Percentiles rank a stretch among this genome's conserved stretches.
Conservation (phyloP, 2,329 filamentous ascomycete genomes). For the Aureobasidium sp. region DNA sequence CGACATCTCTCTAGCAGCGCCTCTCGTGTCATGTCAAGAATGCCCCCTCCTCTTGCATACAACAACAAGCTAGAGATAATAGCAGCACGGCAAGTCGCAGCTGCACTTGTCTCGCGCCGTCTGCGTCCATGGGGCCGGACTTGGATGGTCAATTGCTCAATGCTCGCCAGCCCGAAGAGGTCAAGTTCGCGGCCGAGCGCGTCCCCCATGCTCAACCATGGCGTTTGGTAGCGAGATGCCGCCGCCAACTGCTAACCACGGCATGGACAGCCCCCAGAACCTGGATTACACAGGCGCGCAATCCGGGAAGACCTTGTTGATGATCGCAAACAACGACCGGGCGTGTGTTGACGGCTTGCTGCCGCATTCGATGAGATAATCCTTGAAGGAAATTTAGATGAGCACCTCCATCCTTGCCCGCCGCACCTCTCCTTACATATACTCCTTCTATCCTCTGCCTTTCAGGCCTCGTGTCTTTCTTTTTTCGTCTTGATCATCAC, state of each 20-base stretch:
- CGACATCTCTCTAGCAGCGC: neutral
- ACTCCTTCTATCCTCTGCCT: conserved; percentile 1
- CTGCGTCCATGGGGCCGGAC: neutral
- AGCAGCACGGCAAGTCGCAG: neutral
- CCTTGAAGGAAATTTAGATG: conserved; percentile 5
- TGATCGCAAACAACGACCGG: conserved; percentile 11
- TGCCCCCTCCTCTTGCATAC: conserved; percentile 5
- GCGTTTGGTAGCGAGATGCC: conserved; percentile 10
- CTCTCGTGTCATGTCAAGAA: neutral
- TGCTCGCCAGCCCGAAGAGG: conserved; percentile 3
- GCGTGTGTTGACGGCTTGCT: conserved; percentile 5
- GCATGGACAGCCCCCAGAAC: conserved; percentile 9
- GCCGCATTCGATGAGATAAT: conserved; percentile 2
- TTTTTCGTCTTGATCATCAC: conserved; percentile 6
- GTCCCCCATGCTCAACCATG: conserved; percentile 7
- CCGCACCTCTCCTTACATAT: conserved; percentile 7
- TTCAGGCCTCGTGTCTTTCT: neutral
- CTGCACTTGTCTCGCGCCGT: conserved; percentile 5
- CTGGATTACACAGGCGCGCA: conserved; percentile 10
- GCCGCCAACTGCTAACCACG: conserved; percentile 8
- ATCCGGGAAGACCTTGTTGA: conserved; percentile 11
- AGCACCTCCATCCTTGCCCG: neutral
- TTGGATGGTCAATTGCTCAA: neutral
- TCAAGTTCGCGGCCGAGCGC: conserved; percentile 11
- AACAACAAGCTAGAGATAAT: neutral